A percentile compares a stretch with the other conserved stretches of the same genome.
Conservation (phyloP, 139 green algal species). For the Asterochloris sp. region DNA sequence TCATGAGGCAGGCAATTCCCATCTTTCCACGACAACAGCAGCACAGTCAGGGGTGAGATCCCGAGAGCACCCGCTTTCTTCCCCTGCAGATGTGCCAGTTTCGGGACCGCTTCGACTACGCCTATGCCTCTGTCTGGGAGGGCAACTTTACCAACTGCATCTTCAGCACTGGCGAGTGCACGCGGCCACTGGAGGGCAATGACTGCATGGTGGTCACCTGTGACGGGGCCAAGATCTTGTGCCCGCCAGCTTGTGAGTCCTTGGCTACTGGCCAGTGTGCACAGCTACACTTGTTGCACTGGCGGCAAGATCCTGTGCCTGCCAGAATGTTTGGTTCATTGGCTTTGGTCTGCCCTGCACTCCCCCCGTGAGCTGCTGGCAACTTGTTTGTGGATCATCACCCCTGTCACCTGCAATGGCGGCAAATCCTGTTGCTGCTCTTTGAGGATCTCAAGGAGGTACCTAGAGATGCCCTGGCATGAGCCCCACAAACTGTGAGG, state of each 20-base stretch:
- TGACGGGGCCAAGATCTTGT: slow-evolving; percentile 26
- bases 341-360: too few species aligned
- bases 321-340: too few species aligned
- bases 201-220: slow-evolving; percentile 60
- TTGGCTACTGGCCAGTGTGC: background rate
- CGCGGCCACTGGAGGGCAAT: slow-evolving; percentile 40
- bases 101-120: slow-evolving; percentile 37
- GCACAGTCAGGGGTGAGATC: too few species aligned
- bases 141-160: slow-evolving; percentile 45
- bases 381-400: too few species aligned
- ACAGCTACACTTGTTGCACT: background rate
- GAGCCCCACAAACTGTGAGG: background rate
- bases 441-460: too few species aligned
- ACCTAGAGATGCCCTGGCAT: background rate
- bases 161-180: slow-evolving; percentile 40
- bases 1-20: too few species aligned
- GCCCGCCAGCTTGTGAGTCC: slow-evolving; percentile 32
- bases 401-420: too few species aligned
- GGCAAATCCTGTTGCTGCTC: too few species aligned
- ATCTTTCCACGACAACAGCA: too few species aligned
- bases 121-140: slow-evolving; percentile 56
- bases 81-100: background rate
- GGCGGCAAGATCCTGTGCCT: background rate
- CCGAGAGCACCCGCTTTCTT: background rate
- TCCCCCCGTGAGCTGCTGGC: too few species aligned